phyloP scores from a whole-genome alignment of 2,329 filamentous ascomycete species.

The Aspergillus ochraceus region DNA sequence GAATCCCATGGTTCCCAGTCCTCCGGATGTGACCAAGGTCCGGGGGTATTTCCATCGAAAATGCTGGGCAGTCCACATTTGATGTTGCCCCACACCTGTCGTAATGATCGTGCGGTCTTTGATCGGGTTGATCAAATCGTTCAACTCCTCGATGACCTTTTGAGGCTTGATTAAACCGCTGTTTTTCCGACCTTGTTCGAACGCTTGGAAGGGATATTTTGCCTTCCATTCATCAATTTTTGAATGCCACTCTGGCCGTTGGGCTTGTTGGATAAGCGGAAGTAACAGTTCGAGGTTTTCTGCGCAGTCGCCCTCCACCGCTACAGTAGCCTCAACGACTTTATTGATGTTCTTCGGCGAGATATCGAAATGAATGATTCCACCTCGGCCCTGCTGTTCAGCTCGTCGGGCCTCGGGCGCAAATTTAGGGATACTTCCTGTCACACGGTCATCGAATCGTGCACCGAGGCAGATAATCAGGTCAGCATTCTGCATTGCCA shows the following conservation, averaged over 20 bases:
- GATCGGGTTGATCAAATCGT: slow-evolving; percentile 70
- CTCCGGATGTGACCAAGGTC: slow-evolving; percentile 90
- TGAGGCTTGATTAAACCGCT: slow-evolving; percentile 57
- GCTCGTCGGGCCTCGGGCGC: slow-evolving; percentile 68
- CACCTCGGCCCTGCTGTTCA: slow-evolving; percentile 69
- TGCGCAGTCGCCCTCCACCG: slow-evolving; percentile 85
- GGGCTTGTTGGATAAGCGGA: slow-evolving; percentile 61
- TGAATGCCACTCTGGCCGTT: slow-evolving; percentile 68
- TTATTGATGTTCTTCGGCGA: slow-evolving; percentile 99
- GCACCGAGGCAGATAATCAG: slow-evolving; percentile 87
- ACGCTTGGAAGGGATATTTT: slow-evolving; percentile 69
- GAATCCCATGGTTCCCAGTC: slow-evolving; percentile 90
- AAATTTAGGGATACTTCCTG: slow-evolving; percentile 73
- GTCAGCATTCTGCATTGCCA: slow-evolving; percentile 92
- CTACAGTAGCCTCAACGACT: slow-evolving; percentile 89
- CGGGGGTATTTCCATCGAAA: slow-evolving; percentile 89
- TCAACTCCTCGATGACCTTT: slow-evolving; percentile 81
- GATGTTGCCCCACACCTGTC: slow-evolving; percentile 92
- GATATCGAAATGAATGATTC: slow-evolving; percentile 94
- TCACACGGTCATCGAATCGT: slow-evolving; percentile 92
- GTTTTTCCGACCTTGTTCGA: slow-evolving; percentile 41
- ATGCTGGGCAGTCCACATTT: slow-evolving; percentile 96
- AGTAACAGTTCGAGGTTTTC: slow-evolving; percentile 71
- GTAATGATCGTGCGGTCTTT: slow-evolving; percentile 81
- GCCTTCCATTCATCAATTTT: slow-evolving; percentile 86